These are phyloP conservation scores for Malus hybrid DNA, from an alignment of 331 rosid species.

Conservation along the genomic window DNA sequence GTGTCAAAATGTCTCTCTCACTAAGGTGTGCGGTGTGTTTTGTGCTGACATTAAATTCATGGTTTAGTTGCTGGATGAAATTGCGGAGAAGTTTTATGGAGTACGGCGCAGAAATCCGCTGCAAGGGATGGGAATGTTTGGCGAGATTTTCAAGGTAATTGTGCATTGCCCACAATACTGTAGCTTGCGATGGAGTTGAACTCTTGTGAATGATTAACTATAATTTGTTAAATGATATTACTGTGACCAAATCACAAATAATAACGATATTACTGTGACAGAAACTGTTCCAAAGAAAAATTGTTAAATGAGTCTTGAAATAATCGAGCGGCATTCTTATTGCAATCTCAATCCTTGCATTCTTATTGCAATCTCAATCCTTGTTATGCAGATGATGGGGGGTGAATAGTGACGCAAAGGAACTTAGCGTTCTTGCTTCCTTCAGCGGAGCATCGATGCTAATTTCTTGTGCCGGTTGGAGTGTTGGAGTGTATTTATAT, in stretches of 20 bases:
- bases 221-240: no score
- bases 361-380: background rate
- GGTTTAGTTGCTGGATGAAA: constrained; percentile 76
- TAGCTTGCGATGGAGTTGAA: background rate
- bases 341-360: background rate
- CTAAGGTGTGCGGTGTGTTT: background rate
- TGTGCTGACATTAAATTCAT: constrained; percentile 29
- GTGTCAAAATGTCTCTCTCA: background rate
- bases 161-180: background rate
- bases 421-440: background rate
- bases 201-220: no score
- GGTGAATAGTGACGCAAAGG: constrained; percentile 23
- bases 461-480: background rate
- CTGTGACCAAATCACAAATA: no score
- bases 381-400: constrained; percentile 79
- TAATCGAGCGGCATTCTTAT: background rate
- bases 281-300: background rate
- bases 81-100: constrained; percentile 78
- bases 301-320: background rate
- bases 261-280: no score
- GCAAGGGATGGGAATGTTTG: constrained; percentile 95
- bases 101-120: constrained; percentile 75
- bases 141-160: constrained; percentile 84
- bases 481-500: background rate
- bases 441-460: background rate